Evolutionary conservation across 257 asterid genomes (phyloP), one percentile per base, ranked within the genome.

Genomic region (Scutellaria baicalensis): DNA sequence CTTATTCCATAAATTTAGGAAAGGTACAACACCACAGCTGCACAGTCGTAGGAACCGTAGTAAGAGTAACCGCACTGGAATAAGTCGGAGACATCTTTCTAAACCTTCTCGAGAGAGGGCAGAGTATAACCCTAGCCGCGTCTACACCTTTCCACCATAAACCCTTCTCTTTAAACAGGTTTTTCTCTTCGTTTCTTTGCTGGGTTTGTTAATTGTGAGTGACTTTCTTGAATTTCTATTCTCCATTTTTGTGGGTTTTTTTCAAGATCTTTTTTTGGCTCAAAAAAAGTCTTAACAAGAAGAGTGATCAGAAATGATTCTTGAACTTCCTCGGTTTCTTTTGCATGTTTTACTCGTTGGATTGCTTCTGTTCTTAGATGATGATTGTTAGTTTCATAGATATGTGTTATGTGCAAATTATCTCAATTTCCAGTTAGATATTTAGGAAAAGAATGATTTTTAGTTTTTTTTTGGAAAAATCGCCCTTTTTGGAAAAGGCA

Each of bases 111-210:
- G 35, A 8, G 54, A 48, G 52, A 40, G 65, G 65, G 54, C 72
- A 69, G 74, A 36, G 54, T 55, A 61, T 77, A 77, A 80, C 85
- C 85, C 85, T 80, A 80, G 85, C 78, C 75, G 80, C 78, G 73
- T 38, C 79, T n/a, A 0, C 23, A 20, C 49, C 20, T 12, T 11
- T 56, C 44, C 10, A 27, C 33, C 69, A 52, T 35, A 78, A 77
- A 67, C 72, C 84, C 69, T 59, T 33, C 33, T 7, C 47, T 49
- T 75, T 10, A 18, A 1, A 50, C 43, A 71, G 81, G 78, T 80
- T 12, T n/a, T 44, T 18, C 38, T 38, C 56, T 64, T 68, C 44
- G 9, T 20, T 51, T 49, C 27, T 38, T 16, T n/a, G 3, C 2
- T 66, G 27, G 6, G 2, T 60, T 62, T 71, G 3, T 59, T 1